Percentiles rank a stretch among this genome's conserved stretches.
Evolutionary conservation across 2,329 filamentous ascomycete genomes (phyloP).

Genomic region (Aspergillus melleus): DNA sequence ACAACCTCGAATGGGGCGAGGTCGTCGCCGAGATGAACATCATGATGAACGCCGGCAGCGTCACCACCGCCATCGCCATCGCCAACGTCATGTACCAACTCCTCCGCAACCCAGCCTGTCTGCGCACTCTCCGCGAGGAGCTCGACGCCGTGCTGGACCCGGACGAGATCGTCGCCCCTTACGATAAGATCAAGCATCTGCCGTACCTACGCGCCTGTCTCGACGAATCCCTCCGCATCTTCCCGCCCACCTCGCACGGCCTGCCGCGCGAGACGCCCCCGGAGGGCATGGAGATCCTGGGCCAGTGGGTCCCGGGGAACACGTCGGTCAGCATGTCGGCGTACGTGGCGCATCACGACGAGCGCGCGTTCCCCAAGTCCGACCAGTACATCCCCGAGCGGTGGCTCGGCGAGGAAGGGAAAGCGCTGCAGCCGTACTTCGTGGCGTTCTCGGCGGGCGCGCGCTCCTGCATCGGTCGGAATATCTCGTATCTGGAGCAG

Average conservation of each 20-base stretch:
- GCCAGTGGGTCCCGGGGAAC: conserved; percentile 47
- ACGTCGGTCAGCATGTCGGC: conserved; percentile 48
- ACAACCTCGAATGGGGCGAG: conserved; percentile 58
- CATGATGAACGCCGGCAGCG: conserved; percentile 51
- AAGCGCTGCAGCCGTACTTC: conserved; percentile 41
- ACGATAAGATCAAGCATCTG: conserved; percentile 53
- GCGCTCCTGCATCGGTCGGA: conserved; percentile 44
- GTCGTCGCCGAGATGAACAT: conserved; percentile 55
- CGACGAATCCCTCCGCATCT: conserved; percentile 52
- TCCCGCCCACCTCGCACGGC: conserved; percentile 46
- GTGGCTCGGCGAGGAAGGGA: conserved; percentile 44
- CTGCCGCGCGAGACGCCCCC: conserved; percentile 48
- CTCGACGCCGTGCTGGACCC: conserved; percentile 47
- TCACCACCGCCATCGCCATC: conserved; percentile 56
- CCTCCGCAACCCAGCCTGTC: conserved; percentile 46
- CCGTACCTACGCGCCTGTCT: conserved; percentile 55
- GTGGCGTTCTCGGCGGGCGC: conserved; percentile 44
- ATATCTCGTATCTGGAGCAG: conserved; percentile 50
- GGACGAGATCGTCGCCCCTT: conserved; percentile 48
- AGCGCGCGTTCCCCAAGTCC: conserved; percentile 38
- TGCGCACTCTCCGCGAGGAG: conserved; percentile 47
- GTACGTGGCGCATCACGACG: conserved; percentile 38
- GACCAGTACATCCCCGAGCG: conserved; percentile 44
- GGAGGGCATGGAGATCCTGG: conserved; percentile 46
- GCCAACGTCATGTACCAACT: conserved; percentile 56